Conservation (phyloP, 495 filamentous ascomycete genomes). For the Penicillium herquei region DNA sequence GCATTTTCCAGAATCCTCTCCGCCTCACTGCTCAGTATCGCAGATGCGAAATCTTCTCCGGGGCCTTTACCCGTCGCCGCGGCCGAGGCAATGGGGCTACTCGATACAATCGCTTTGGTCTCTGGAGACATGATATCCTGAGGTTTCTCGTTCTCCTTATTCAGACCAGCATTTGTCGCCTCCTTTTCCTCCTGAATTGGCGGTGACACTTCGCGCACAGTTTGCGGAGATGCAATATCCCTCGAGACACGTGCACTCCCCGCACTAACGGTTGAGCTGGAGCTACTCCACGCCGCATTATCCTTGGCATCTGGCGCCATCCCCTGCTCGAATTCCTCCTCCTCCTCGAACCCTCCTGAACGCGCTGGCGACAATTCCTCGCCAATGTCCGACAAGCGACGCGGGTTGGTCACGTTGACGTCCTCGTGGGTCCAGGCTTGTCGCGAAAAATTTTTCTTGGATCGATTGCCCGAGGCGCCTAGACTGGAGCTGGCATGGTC, state of each 20-base stretch:
- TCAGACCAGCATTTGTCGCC: background rate
- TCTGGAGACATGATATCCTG: background rate
- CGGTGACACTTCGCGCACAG: conserved; percentile 8
- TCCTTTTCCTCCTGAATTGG: conserved; percentile 8
- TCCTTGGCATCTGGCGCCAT: conserved; percentile 17
- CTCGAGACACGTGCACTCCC: conserved; percentile 29
- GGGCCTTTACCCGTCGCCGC: conserved; percentile 31
- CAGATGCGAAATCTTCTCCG: conserved; percentile 61
- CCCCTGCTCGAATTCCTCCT: conserved; percentile 7
- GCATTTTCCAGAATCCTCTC: conserved; percentile 89
- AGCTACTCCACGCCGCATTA: conserved; percentile 31
- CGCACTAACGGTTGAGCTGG: conserved; percentile 41
- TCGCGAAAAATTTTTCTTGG: conserved; percentile 42
- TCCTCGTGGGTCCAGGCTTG: conserved; percentile 50
- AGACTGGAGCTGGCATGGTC: conserved; percentile 11
- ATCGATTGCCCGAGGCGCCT: conserved; percentile 11
- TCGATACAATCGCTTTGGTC: background rate
- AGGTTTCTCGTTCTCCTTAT: background rate
- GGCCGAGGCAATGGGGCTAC: conserved; percentile 18
- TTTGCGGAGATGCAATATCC: conserved; percentile 19
- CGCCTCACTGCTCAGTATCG: conserved; percentile 74
- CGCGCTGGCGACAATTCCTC: conserved; percentile 50
- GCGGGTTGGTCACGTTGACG: conserved; percentile 41
- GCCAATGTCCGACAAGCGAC: conserved; percentile 71
- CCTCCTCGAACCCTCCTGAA: conserved; percentile 18